Percentiles rank a stretch among this genome's conserved stretches.
Evolutionary conservation across 495 filamentous ascomycete species (phyloP).

Genomic region (Talaromyces trachyspermus): DNA sequence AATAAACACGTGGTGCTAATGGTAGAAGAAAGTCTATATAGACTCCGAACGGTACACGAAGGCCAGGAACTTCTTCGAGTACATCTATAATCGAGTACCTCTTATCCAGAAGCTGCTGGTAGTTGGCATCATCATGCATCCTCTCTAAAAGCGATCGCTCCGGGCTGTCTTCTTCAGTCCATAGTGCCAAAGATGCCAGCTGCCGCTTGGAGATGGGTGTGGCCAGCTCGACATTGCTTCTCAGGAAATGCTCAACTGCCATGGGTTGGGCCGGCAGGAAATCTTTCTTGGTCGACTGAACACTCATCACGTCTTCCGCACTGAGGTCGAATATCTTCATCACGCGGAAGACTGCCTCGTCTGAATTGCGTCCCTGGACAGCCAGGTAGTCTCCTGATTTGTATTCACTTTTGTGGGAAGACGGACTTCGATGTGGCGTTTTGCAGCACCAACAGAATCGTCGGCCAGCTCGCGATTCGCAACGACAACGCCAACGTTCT

Average conservation of each 20-base stretch:
- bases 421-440: constrained; percentile 58
- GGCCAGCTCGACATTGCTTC: constrained; percentile 63
- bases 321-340: constrained; percentile 48
- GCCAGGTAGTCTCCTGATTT: constrained; percentile 67
- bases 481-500: constrained; percentile 43
- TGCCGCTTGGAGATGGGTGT: constrained; percentile 68
- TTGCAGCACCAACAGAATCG: constrained; percentile 45
- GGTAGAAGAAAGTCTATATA: constrained; percentile 18
- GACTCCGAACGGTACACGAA: background rate
- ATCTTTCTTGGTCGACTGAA: constrained; percentile 33
- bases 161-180: too few species aligned
- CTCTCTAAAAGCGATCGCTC: background rate
- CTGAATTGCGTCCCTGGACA: constrained; percentile 61
- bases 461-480: constrained; percentile 48
- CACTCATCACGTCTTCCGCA: constrained; percentile 44
- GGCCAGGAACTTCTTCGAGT: background rate
- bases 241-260: constrained; percentile 54
- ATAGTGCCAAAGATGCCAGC: too few species aligned
- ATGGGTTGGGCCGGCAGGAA: too few species aligned
- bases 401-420: constrained; percentile 61
- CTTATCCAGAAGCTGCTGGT: background rate
- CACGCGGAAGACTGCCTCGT: constrained; percentile 46
- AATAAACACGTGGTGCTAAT: constrained; percentile 61
- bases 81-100: background rate
- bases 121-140: background rate